Evolutionary conservation across 2,329 filamentous ascomycete species (phyloP), one percentile per base, ranked within the genome.

Genomic region (Monosporascus sp.): DNA sequence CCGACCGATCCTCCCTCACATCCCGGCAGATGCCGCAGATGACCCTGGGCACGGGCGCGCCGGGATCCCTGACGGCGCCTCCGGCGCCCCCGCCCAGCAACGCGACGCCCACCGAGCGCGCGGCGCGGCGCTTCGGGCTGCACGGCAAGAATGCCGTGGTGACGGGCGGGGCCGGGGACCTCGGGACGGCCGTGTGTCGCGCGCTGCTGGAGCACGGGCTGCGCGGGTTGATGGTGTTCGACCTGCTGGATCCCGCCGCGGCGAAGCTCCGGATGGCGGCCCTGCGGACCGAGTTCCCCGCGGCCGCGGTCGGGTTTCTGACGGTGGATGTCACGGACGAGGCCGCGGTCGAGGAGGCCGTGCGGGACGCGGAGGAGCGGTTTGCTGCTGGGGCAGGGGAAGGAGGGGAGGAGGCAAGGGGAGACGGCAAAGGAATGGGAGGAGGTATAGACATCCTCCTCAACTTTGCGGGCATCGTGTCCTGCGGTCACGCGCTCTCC

Each of bases 401-500:
- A 3, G 46, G 50, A 1, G 27, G 24, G 6, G 75, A 74, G 1
- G 69, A 80, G 3, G 37, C 37, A 17, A 17, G 55, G 67, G 8
- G 65, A 70, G 47, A 73, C 72, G 0, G 72, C 70, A 0, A 58
- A 67, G 11, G 61, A 68, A 2, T 70, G 85, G 2, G 81, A 81
- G 15, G 43, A 2, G 70, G 71, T 18, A 64, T 88, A 3, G 74
- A 81, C 54, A 78, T 80, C 44, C 70, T 87, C 2, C 76, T 82
- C 58, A 85, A 81, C 59, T 88, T 88, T 61, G 87, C 86, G 0
- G 87, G 88, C 5, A 77, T 90, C 0, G 87, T 89, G 0, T 77
- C 76, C 38, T 86, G 81, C 58, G 73, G 77, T 0, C 78, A 82
- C 55, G 81, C 86, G 0, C 67, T 87, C 1, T 80, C 86, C 2